Percentiles rank a stretch among this genome's conserved stretches.
phyloP scores from a whole-genome alignment of 108 stramenopile genomes.

The Cyclotella atomus region DNA sequence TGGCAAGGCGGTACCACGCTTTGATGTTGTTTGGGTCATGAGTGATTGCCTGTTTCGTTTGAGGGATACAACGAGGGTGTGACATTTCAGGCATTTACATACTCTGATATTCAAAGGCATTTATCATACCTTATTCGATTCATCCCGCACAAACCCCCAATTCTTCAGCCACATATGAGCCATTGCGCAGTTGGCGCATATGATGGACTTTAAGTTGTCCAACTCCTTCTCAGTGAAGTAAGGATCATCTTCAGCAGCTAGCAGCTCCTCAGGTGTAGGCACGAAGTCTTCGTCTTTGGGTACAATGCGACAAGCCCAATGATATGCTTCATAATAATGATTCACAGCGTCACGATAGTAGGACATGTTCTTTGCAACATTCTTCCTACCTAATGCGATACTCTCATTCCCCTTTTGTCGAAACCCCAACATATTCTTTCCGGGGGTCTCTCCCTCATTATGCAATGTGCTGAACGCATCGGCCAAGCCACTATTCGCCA shows the following conservation, averaged over 20 bases:
- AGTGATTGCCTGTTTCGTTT: constrained; percentile 36
- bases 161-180: constrained; percentile 86
- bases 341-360: constrained; percentile 92
- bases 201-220: constrained; percentile 68
- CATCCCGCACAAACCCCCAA: constrained; percentile 84
- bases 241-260: constrained; percentile 39
- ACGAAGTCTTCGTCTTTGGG: constrained; percentile 67
- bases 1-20: constrained; percentile 88
- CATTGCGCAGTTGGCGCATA: constrained; percentile 81
- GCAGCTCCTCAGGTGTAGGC: constrained; percentile 47
- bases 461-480: constrained; percentile 80
- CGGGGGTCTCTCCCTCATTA: constrained; percentile 79
- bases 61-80: too few relatives aligned
- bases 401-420: constrained; percentile 81
- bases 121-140: constrained; percentile 58
- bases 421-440: constrained; percentile 70
- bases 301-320: constrained; percentile 79
- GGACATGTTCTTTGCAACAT: constrained; percentile 74
- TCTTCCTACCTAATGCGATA: constrained; percentile 75
- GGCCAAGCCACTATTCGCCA: constrained; percentile 72
- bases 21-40: constrained; percentile 82
- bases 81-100: too few relatives aligned
- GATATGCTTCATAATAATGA: constrained; percentile 84
- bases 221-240: constrained; percentile 73
- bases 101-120: too few relatives aligned